These are phyloP conservation scores for Wickerhamomyces canadensis DNA, from an alignment of 805 yeast species.

Conservation along the genomic window DNA sequence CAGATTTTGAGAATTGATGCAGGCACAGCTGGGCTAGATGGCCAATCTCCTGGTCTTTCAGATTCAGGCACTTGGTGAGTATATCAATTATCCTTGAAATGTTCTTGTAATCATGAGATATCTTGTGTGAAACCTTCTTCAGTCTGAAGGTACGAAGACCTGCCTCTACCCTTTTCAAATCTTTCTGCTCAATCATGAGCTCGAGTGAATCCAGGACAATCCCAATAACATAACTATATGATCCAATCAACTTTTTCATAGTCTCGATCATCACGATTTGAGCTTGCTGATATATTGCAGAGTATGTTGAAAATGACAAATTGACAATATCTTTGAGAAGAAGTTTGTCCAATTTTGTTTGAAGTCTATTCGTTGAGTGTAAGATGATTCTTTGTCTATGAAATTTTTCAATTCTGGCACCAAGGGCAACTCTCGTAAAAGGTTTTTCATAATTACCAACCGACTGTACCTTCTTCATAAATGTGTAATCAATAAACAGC, in stretches of 20 bases:
- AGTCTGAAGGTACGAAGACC: conserved; percentile 54
- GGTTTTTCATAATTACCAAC: conserved; percentile 61
- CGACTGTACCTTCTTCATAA: conserved; percentile 54
- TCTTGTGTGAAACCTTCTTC: conserved; percentile 50
- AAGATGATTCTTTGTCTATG: conserved; percentile 71
- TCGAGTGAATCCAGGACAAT: conserved; percentile 43
- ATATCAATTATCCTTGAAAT: conserved; percentile 41
- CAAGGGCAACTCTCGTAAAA: conserved; percentile 73
- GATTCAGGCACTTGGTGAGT: conserved; percentile 46
- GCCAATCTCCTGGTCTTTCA: conserved; percentile 53
- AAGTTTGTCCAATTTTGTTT: conserved; percentile 56
- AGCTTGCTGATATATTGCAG: conserved; percentile 65
- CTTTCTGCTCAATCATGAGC: conserved; percentile 42
- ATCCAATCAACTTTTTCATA: conserved; percentile 63
- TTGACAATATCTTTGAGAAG: conserved; percentile 61
- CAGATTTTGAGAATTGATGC: conserved; percentile 30
- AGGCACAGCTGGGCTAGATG: conserved; percentile 49
- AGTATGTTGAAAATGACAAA: conserved; percentile 63
- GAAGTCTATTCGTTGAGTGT: conserved; percentile 67
- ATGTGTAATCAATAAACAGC: conserved; percentile 47
- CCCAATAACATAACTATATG: conserved; percentile 50
- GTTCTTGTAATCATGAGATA: conserved; percentile 52
- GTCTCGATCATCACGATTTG: conserved; percentile 61
- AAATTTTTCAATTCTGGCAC: conserved; percentile 63
- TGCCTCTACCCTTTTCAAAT: conserved; percentile 55